These are phyloP conservation scores for Tolypocladium amazonense DNA, from an alignment of 2,329 filamentous ascomycete species.

Conservation along the genomic window DNA sequence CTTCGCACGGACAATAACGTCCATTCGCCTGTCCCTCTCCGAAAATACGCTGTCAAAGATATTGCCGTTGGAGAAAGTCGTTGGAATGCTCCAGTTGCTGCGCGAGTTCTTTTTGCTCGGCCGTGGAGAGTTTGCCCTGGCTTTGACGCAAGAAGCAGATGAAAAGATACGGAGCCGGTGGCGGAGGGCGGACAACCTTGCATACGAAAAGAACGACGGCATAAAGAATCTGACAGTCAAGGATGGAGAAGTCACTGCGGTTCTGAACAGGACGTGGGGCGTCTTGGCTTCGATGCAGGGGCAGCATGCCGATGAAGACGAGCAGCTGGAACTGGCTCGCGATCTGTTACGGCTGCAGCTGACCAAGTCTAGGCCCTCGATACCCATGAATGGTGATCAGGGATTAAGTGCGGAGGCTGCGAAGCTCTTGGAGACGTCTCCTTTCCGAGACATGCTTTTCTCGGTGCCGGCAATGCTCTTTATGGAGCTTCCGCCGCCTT, in stretches of 20 bases:
- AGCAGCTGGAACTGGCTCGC: constrained; percentile 72
- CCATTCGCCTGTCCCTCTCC: constrained; percentile 72
- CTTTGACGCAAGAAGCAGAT: constrained; percentile 77
- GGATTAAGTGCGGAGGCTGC: constrained; percentile 21
- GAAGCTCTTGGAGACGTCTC: constrained; percentile 33
- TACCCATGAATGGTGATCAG: constrained; percentile 25
- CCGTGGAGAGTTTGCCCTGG: constrained; percentile 83
- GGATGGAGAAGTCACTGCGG: constrained; percentile 73
- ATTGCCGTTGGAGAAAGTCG: constrained; percentile 64
- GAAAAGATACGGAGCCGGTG: constrained; percentile 66
- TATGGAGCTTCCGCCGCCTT: constrained; percentile 63
- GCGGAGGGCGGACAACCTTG: constrained; percentile 49
- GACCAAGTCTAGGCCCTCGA: constrained; percentile 33
- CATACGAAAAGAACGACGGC: constrained; percentile 42
- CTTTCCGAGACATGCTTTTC: constrained; percentile 74
- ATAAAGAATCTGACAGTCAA: constrained; percentile 53
- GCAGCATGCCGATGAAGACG: constrained; percentile 64
- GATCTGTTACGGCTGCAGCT: constrained; percentile 61
- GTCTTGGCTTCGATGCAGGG: constrained; percentile 66
- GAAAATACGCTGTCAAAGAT: constrained; percentile 75
- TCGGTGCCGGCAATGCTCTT: constrained; percentile 60
- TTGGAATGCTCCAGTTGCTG: constrained; percentile 66
- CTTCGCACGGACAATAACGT: constrained; percentile 61
- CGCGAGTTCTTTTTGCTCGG: constrained; percentile 82
- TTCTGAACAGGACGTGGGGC: constrained; percentile 69